Evolutionary conservation across 345 rosid species (phyloP).

Genomic region (Geranium brycei): DNA sequence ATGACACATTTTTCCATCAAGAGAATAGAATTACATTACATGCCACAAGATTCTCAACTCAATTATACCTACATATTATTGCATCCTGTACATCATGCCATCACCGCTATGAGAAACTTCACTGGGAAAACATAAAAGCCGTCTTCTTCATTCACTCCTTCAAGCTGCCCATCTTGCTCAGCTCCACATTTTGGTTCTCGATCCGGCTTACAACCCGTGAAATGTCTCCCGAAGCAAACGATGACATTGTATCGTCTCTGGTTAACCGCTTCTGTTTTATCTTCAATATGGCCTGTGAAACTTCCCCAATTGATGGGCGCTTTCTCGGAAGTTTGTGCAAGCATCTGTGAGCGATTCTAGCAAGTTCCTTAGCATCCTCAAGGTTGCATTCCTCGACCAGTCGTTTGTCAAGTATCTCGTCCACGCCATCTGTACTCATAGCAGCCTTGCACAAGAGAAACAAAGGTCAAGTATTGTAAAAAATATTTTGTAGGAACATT

Average conservation of each 20-base stretch:
- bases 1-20: too few relatives aligned
- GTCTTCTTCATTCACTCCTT: constrained; percentile 18
- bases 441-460: constrained; percentile 36
- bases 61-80: too few relatives aligned
- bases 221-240: constrained; percentile 21
- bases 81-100: too few relatives aligned
- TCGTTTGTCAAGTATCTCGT: constrained; percentile 68
- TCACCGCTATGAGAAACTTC: too few relatives aligned
- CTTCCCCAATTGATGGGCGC: constrained; percentile 71
- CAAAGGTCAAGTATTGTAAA: background rate
- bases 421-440: constrained; percentile 73
- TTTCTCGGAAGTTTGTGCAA: constrained; percentile 60
- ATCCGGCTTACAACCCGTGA: constrained; percentile 59
- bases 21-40: too few relatives aligned
- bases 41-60: too few relatives aligned
- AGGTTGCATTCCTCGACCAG: constrained; percentile 49
- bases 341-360: constrained; percentile 56
- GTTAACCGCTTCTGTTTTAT: constrained; percentile 39
- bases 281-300: constrained; percentile 62
- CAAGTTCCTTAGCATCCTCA: constrained; percentile 58
- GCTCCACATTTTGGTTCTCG: constrained; percentile 57
- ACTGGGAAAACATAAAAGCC: background rate
- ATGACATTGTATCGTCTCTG: constrained; percentile 28
- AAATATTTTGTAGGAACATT: background rate
- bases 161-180: constrained; percentile 36